Percentiles rank a stretch among this genome's conserved stretches.
These are phyloP conservation scores for Solanum megistacrolobum DNA, from an alignment of 257 asterid genomes.

Conservation along the genomic window DNA sequence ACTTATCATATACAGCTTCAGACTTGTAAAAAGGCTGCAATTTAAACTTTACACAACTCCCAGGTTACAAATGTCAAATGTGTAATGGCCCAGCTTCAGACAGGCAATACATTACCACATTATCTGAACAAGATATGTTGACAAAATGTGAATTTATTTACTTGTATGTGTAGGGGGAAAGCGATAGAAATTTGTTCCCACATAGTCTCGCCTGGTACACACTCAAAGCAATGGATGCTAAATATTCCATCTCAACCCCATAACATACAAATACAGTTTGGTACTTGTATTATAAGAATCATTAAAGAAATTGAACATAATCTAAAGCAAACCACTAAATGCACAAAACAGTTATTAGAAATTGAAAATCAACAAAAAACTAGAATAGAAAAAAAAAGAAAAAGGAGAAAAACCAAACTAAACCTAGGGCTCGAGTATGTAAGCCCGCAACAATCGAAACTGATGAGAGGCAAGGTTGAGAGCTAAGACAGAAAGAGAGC, in stretches of 20 bases:
- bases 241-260: background rate
- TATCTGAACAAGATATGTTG: background rate
- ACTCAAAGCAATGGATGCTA: background rate
- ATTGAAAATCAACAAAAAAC: background rate
- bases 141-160: background rate
- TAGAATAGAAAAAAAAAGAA: background rate
- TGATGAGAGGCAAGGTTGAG: background rate
- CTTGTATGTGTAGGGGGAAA: background rate
- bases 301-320: background rate
- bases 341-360: background rate
- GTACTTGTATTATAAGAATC: background rate
- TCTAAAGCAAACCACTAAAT: background rate
- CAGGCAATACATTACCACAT: background rate
- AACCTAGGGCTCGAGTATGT: too few relatives aligned
- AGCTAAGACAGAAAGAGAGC: background rate
- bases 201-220: too few relatives aligned
- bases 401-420: background rate
- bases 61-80: background rate
- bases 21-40: background rate
- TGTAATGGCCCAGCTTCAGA: background rate
- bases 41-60: background rate
- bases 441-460: background rate
- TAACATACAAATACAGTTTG: background rate
- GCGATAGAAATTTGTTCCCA: too few relatives aligned
- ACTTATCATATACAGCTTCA: background rate